A percentile compares a stretch with the other conserved stretches of the same genome.
Evolutionary conservation across 2,329 filamentous ascomycete genomes (phyloP).

Genomic region (Emericellopsis atlantica): DNA sequence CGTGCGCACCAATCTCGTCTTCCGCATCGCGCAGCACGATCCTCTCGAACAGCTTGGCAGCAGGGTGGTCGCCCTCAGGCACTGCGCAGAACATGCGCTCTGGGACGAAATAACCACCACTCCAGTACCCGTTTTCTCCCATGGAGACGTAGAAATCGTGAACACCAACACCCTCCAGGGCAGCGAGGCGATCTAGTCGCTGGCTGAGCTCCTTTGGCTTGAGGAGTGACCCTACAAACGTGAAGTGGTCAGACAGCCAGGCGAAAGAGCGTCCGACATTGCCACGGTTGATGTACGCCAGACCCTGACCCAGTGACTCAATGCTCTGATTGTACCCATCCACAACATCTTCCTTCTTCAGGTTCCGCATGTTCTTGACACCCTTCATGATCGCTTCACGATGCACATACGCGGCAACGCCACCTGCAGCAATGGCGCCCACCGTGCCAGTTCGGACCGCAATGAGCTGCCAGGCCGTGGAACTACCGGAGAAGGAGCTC

Average conservation of each 20-base stretch:
- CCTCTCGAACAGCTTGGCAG: conserved; percentile 30
- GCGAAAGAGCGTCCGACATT: conserved; percentile 56
- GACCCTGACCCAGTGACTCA: conserved; percentile 36
- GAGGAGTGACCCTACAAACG: conserved; percentile 72
- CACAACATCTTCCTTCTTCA: conserved; percentile 33
- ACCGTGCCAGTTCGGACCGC: conserved; percentile 74
- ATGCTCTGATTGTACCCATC: conserved; percentile 35
- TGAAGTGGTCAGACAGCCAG: conserved; percentile 73
- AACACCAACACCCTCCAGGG: conserved; percentile 53
- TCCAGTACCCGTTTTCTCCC: conserved; percentile 56
- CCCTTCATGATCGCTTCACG: conserved; percentile 51
- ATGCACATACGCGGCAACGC: conserved; percentile 70
- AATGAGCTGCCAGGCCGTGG: conserved; percentile 41
- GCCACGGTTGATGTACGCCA: conserved; percentile 44
- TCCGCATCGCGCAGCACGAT: conserved; percentile 49
- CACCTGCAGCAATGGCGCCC: conserved; percentile 67
- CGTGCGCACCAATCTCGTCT: conserved; percentile 65
- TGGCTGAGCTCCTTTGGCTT: conserved; percentile 59
- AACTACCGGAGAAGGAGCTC: conserved; percentile 7
- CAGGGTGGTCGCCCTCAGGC: conserved; percentile 33
- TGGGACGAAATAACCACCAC: conserved; percentile 43
- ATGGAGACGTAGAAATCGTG: conserved; percentile 67
- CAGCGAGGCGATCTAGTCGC: conserved; percentile 50
- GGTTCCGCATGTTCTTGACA: conserved; percentile 29
- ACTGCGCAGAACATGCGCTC: conserved; percentile 74